Base-by-base conservation (phyloP, 2,329 filamentous ascomycete species). In the Pestalotiopsis sp. region DNA sequence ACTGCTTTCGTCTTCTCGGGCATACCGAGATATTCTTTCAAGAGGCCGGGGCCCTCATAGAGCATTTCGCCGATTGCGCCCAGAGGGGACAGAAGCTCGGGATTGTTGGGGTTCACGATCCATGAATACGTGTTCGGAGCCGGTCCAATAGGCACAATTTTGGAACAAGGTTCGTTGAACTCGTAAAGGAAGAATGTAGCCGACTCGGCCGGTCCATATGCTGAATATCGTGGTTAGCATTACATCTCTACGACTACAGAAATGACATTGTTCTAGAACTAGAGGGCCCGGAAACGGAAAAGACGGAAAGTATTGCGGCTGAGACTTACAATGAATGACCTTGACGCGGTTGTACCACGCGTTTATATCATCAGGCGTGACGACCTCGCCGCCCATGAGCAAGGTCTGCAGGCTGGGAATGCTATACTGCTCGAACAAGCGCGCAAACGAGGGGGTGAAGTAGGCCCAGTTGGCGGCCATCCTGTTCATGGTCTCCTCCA, bases 1-100 rank as follows among this genome's bases (percentile, higher is more conserved):
- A 77, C 76, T 41, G 79, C 80, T 25, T 75, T 74, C 0, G 83
- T 85, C 68, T 83, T 83, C 57, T 77, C 73, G 1, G 75, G 75
- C 38, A 84, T 80, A 66, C 84, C 82, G 41, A 84, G 73, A 68
- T 86, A 86, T 31, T 52, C 66, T 52, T 39, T 27, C 14, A 20
- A 4, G 3, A 79, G 67, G 3, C 73, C 73, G 1, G 76, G 73
- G 0, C 82, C 82, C 69, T 83, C 80, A 1, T 84, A 71, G 2
- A 82, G 56, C 0, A 84, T 73, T 68, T 84, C 82, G 9, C 81
- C 82, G 11, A 82, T 73, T 1, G 77, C 78, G 4, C 81, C 81
- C 11, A 81, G 68, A 1, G 82, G 80, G 3, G 74, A 72, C 17
- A 83, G 41, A 27, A 31, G 58, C 7, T 67, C 59, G 36, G 31